Conservation (phyloP, 2,329 filamentous ascomycete species). For the Fusarium palustre region DNA sequence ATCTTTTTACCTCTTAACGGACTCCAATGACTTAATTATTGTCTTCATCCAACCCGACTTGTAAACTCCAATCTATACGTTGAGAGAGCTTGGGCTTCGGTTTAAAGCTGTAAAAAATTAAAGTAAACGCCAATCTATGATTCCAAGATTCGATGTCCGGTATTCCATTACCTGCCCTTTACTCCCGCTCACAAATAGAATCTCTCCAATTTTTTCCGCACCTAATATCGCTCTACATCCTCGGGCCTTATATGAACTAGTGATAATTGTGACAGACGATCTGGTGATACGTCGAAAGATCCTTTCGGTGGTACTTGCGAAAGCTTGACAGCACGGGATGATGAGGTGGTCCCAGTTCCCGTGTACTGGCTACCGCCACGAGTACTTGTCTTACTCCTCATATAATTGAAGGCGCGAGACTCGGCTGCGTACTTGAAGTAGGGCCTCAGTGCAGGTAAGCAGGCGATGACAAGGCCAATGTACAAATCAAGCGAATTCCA, state of each 20-base stretch:
- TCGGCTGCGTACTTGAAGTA: constrained; percentile 33
- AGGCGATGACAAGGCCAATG: constrained; percentile 25
- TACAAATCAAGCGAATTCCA: constrained; percentile 23
- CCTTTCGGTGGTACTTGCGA: not conserved
- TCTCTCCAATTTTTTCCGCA: not conserved
- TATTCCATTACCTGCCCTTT: not conserved
- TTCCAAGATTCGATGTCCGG: no score
- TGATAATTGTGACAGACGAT: not conserved
- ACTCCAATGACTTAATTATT: not conserved
- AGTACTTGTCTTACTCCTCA: constrained; percentile 5
- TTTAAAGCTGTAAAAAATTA: no score
- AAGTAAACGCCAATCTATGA: not conserved
- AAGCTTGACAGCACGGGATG: not conserved
- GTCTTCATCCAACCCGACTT: not conserved
- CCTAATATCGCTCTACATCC: not conserved
- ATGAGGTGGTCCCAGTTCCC: not conserved
- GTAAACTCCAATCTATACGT: no score
- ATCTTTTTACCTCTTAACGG: fast-evolving
- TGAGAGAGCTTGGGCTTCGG: no score
- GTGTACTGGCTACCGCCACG: not conserved
- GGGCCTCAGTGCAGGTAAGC: constrained; percentile 22
- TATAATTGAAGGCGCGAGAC: constrained; percentile 23
- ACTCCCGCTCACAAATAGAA: not conserved
- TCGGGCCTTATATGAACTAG: not conserved
- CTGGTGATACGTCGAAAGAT: not conserved